These are phyloP conservation scores for Exophiala oligosperma DNA, from an alignment of 2,329 filamentous ascomycete genomes.

Conservation along the genomic window DNA sequence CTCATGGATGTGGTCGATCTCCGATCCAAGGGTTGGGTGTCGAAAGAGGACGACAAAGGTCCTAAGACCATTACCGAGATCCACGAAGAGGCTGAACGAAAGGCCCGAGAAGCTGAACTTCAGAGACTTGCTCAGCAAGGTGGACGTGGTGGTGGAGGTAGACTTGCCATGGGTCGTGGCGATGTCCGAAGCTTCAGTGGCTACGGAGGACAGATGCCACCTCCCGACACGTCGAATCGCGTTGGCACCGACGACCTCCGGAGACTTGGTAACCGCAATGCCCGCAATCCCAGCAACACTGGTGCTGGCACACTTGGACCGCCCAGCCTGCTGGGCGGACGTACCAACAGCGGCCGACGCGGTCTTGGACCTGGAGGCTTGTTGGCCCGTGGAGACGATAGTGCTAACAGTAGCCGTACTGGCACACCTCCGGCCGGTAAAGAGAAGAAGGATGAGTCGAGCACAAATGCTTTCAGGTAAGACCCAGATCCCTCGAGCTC, in stretches of 20 bases:
- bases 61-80: constrained; percentile 96
- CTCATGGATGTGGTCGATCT: constrained; percentile 91
- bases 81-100: constrained; percentile 74
- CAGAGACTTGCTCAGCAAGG: constrained; percentile 55
- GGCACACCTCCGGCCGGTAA: constrained; percentile 75
- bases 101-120: constrained; percentile 77
- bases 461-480: constrained; percentile 93
- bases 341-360: constrained; percentile 85
- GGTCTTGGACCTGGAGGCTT: constrained; percentile 71
- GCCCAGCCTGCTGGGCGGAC: constrained; percentile 81
- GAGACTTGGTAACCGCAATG: constrained; percentile 70
- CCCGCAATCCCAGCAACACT: constrained; percentile 61
- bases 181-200: constrained; percentile 83
- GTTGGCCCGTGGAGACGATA: constrained; percentile 77
- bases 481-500: constrained; percentile 34
- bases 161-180: constrained; percentile 74
- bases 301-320: constrained; percentile 67
- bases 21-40: constrained; percentile 73
- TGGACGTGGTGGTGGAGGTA: constrained; percentile 64
- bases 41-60: constrained; percentile 89
- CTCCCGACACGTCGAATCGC: constrained; percentile 71
- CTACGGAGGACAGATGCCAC: constrained; percentile 64
- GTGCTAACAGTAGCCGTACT: constrained; percentile 81
- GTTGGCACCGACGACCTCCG: constrained; percentile 90
- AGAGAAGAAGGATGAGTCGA: constrained; percentile 61